phyloP scores from a whole-genome alignment of 2,329 filamentous ascomycete genomes.

The Cordyceps farinosa region DNA sequence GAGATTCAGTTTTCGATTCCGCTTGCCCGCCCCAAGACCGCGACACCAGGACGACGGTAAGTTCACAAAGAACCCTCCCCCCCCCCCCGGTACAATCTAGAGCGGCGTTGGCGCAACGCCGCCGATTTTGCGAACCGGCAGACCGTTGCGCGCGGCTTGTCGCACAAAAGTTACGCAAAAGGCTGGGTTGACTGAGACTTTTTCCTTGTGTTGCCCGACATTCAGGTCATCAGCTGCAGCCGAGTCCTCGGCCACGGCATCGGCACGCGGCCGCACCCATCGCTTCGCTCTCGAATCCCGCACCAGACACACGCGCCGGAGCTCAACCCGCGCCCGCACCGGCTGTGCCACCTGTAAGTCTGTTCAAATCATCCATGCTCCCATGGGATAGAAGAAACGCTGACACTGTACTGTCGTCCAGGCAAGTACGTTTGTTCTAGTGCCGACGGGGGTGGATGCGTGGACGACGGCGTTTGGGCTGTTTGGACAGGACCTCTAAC shows the following conservation, averaged over 20 bases:
- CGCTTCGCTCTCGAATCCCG: constrained; percentile 37
- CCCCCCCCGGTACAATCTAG: neutral
- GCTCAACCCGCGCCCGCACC: constrained; percentile 36
- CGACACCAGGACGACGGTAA: constrained; percentile 12
- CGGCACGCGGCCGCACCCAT: constrained; percentile 31
- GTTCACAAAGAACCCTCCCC: neutral
- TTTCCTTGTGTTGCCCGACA: neutral
- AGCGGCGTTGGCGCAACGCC: no score
- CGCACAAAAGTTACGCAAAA: neutral
- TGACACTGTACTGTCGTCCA: constrained; percentile 2
- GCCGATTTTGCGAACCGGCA: no score
- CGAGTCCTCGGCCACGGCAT: constrained; percentile 5
- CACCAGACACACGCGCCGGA: constrained; percentile 36
- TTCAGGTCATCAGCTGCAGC: neutral
- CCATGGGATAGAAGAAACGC: neutral
- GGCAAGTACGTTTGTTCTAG: constrained; percentile 21
- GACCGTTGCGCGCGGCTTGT: neutral
- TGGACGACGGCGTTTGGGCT: neutral
- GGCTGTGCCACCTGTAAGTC: constrained; percentile 36
- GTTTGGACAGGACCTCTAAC: neutral
- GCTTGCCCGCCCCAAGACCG: constrained; percentile 17
- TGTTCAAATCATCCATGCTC: no score
- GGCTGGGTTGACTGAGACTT: neutral
- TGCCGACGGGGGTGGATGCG: no score
- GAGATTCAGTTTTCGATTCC: constrained; percentile 35